These are phyloP conservation scores for Scheffersomyces insectosa DNA, from an alignment of 1,139 yeast species.

Conservation along the genomic window DNA sequence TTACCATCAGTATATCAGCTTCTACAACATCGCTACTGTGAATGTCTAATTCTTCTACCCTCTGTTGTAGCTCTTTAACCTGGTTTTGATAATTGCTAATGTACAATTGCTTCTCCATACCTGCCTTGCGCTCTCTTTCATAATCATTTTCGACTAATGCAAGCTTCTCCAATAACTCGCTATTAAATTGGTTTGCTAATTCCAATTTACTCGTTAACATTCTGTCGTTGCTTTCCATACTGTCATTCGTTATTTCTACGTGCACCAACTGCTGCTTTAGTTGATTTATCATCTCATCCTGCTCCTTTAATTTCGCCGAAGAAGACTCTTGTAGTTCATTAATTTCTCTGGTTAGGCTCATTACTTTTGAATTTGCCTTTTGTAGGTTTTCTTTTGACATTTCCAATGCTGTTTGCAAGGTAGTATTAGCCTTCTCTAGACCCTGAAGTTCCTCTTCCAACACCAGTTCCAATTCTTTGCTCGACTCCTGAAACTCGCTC, in stretches of 20 bases:
- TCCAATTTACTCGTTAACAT: constrained; percentile 33
- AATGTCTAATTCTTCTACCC: constrained; percentile 11
- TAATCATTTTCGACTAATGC: constrained; percentile 45
- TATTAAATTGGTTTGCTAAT: constrained; percentile 38
- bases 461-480: constrained; percentile 45
- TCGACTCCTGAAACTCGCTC: constrained; percentile 44
- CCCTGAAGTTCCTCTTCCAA: constrained; percentile 43
- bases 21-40: constrained; percentile 6
- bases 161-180: constrained; percentile 42
- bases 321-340: constrained; percentile 21
- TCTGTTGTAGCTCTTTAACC: constrained; percentile 21
- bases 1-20: constrained; percentile 29
- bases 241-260: constrained; percentile 43
- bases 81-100: constrained; percentile 40
- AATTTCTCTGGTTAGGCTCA: constrained; percentile 22
- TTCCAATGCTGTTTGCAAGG: constrained; percentile 17
- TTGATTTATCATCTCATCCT: constrained; percentile 20
- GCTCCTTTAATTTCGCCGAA: constrained; percentile 14
- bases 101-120: constrained; percentile 32
- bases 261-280: constrained; percentile 37
- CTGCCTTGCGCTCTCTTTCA: constrained; percentile 32
- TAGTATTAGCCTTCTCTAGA: constrained; percentile 28
- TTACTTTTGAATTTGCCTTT: constrained; percentile 12
- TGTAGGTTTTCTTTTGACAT: constrained; percentile 15
- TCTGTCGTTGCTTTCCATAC: constrained; percentile 43